Conservation (phyloP, 805 yeast species). For the Ogataea ganodermae region DNA sequence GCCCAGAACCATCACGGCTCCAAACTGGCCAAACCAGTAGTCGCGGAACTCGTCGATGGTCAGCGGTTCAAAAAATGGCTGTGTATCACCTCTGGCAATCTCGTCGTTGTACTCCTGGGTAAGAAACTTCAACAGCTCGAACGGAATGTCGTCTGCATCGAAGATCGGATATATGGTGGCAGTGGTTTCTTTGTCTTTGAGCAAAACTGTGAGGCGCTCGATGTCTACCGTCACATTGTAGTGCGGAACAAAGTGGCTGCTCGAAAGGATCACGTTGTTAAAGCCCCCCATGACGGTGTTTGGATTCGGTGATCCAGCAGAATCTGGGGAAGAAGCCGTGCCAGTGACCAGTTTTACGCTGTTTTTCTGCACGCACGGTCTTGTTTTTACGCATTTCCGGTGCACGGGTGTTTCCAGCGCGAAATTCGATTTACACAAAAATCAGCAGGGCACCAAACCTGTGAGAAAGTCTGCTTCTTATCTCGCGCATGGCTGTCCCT, state of each 20-base stretch:
- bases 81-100: constrained; percentile 83
- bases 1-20: constrained; percentile 79
- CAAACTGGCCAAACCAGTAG: constrained; percentile 87
- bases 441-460: too few species aligned
- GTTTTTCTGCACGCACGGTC: background rate
- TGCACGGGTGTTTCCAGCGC: background rate
- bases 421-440: background rate
- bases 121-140: constrained; percentile 73
- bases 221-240: constrained; percentile 35
- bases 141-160: constrained; percentile 67
- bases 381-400: constrained; percentile 2
- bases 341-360: constrained; percentile 21
- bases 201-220: constrained; percentile 71
- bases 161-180: constrained; percentile 91
- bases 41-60: constrained; percentile 74
- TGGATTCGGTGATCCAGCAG: background rate
- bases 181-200: constrained; percentile 86
- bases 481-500: too few species aligned
- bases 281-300: constrained; percentile 33
- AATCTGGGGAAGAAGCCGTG: background rate
- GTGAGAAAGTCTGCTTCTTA: too few species aligned
- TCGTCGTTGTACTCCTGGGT: constrained; percentile 95
- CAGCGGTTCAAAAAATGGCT: constrained; percentile 80
- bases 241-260: constrained; percentile 35
- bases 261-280: constrained; percentile 33